Conservation (phyloP, 495 filamentous ascomycete species). For the Articulospora tetracladia region DNA sequence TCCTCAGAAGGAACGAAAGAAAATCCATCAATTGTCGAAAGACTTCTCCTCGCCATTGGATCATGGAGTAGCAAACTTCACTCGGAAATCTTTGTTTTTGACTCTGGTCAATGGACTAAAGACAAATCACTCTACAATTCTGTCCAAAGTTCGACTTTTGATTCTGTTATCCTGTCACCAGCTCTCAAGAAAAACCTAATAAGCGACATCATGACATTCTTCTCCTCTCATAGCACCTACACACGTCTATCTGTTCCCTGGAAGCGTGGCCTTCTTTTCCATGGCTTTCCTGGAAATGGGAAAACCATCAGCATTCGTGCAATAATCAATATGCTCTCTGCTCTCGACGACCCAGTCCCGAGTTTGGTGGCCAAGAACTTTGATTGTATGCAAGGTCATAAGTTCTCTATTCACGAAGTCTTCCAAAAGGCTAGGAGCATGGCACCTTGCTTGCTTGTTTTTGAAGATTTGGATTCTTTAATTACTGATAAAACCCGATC, state of each 20-base stretch:
- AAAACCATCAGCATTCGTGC: constrained; percentile 67
- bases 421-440: constrained; percentile 45
- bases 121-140: constrained; percentile 49
- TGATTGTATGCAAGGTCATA: constrained; percentile 33
- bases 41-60: constrained; percentile 11
- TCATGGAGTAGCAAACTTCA: constrained; percentile 47
- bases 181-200: constrained; percentile 56
- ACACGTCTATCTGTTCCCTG: constrained; percentile 54
- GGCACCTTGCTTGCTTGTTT: constrained; percentile 47
- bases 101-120: constrained; percentile 55
- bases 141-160: constrained; percentile 49
- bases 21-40: background rate
- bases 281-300: constrained; percentile 58
- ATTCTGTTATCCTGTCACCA: constrained; percentile 57
- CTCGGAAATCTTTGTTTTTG: constrained; percentile 61
- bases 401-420: constrained; percentile 36
- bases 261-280: constrained; percentile 56
- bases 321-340: constrained; percentile 50
- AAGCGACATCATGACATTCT: constrained; percentile 55
- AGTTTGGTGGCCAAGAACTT: constrained; percentile 51
- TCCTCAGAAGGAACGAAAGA: background rate
- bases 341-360: constrained; percentile 33
- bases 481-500: constrained; percentile 46
- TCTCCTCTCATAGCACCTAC: constrained; percentile 49
- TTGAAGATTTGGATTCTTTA: constrained; percentile 64